Evolutionary conservation across 192 early-diverging fungal genomes (phyloP).

Genomic region (Coemansia reversa): DNA sequence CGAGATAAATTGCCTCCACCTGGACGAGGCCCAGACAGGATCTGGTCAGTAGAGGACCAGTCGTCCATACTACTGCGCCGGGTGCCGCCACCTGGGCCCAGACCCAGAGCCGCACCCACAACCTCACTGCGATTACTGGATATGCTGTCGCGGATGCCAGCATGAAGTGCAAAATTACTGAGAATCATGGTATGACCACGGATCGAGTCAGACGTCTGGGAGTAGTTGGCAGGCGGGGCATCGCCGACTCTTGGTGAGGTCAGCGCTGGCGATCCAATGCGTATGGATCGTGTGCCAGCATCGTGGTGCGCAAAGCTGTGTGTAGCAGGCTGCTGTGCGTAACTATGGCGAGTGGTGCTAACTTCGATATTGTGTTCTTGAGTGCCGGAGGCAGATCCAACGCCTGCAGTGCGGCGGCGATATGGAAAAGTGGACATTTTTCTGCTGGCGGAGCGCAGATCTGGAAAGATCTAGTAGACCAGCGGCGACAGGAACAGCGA

Average conservation of each 20-base stretch:
- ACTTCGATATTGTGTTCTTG: conserved; percentile 21
- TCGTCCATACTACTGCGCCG: conserved; percentile 35
- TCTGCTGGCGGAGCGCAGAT: neutral
- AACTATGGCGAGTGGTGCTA: conserved; percentile 25
- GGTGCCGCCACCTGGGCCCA: conserved; percentile 8
- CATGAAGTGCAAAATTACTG: conserved; percentile 24
- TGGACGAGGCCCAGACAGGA: conserved; percentile 24
- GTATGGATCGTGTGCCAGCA: conserved; percentile 28
- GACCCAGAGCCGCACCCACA: conserved; percentile 6
- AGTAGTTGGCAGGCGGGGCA: conserved; percentile 27
- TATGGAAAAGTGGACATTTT: neutral
- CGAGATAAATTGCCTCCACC: conserved; percentile 35
- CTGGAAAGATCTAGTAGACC: neutral
- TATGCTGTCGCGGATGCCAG: conserved; percentile 25
- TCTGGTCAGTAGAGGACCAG: conserved; percentile 42
- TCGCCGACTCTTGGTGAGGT: conserved; percentile 3
- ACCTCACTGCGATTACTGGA: conserved; percentile 18
- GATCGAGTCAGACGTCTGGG: conserved; percentile 50
- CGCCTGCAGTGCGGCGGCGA: conserved; percentile 16
- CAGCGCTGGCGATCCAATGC: conserved; percentile 7
- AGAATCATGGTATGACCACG: conserved; percentile 51
- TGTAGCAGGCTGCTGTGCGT: conserved; percentile 7
- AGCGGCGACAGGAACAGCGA: neutral
- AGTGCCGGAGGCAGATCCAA: neutral
- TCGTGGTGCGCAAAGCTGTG: conserved; percentile 22